These are phyloP conservation scores for Sugiyamaella sp. DNA, from an alignment of 1,139 yeast species.

Conservation along the genomic window DNA sequence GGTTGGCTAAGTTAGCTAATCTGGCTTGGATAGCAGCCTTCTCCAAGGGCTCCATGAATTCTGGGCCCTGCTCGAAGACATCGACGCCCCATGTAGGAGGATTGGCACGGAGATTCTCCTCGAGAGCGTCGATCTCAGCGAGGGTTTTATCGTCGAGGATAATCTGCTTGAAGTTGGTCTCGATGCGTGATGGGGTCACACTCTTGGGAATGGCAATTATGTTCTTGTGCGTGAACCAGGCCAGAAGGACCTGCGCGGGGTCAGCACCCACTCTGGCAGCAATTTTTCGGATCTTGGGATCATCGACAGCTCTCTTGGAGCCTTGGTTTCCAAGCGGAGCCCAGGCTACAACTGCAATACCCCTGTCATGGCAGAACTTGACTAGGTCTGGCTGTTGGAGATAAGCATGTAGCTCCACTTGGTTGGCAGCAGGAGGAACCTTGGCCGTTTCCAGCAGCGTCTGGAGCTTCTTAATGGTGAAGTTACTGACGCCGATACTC, in stretches of 20 bases:
- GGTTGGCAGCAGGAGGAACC: conserved; percentile 76
- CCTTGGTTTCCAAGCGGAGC: conserved; percentile 58
- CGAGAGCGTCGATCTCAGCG: conserved; percentile 49
- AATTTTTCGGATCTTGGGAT: conserved; percentile 42
- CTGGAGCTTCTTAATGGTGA: conserved; percentile 67
- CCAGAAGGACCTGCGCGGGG: conserved; percentile 65
- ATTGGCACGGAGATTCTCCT: conserved; percentile 37
- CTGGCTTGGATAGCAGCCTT: conserved; percentile 19
- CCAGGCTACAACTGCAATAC: conserved; percentile 75
- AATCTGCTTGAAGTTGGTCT: conserved; percentile 55
- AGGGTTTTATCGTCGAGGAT: conserved; percentile 58
- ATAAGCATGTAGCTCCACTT: conserved; percentile 90
- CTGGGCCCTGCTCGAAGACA: conserved; percentile 30
- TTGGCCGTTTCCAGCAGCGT: conserved; percentile 71
- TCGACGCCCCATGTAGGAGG: conserved; percentile 36
- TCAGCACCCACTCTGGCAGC: conserved; percentile 58
- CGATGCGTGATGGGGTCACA: conserved; percentile 60
- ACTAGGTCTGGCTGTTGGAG: conserved; percentile 72
- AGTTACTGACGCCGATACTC: conserved; percentile 83
- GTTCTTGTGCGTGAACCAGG: conserved; percentile 73
- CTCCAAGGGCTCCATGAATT: conserved; percentile 21
- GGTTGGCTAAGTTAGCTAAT: too few species aligned
- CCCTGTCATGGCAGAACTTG: conserved; percentile 59
- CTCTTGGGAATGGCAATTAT: conserved; percentile 75
- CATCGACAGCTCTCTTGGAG: conserved; percentile 31